Base-by-base conservation (phyloP, 208 protist species). In the Trichomonas tenax region DNA sequence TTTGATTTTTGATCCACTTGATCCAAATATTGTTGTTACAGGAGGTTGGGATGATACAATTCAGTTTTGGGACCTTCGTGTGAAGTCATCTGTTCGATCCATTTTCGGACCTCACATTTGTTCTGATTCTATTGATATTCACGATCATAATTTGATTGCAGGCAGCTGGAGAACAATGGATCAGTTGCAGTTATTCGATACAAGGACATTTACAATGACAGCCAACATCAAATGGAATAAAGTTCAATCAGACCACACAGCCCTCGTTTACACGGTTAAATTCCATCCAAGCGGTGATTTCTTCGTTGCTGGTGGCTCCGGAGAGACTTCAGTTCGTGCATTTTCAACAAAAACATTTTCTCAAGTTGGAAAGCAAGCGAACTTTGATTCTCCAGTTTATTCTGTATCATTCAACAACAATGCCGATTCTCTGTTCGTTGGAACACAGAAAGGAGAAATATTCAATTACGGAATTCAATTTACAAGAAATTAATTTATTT, bases 11-110 rank as follows among this genome's bases (percentile, higher is more conserved):
- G 44, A 93, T 93, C 40, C 86, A 38, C 17, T 34, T 93, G 31
- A 51, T 38, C 3, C n/a, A 51, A 51, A 48, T 93, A 34, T 93
- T 34, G 3, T 93, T 34, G 41, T 48, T 93, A 40, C 21, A 10
- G 86, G n/a, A 14, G 86, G 86, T 6, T 93, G 86, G 86, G 86
- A 93, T 93, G 86, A 93, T 58, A 93, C 86, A 51, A 93, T 93
- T 17, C 86, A 93, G n/a, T 41, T 93, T 38, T 93, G 86, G 86
- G 86, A 93, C 38, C 23, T 34, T 17, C 23, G 86, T 4, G 31
- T 93, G 21, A 51, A 51, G 38, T 17, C 15, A 3, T 93, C 86
- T 10, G 44, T 93, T 34, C 40, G 44, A n/a, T 51, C 86, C 0
- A 6, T 93, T 21, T 93, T 51, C 31, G 86, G 86, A 17, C 26